A percentile compares a stretch with the other conserved stretches of the same genome.
Evolutionary conservation across 2,329 filamentous ascomycete genomes (phyloP).

Genomic region (Exophiala sp.): DNA sequence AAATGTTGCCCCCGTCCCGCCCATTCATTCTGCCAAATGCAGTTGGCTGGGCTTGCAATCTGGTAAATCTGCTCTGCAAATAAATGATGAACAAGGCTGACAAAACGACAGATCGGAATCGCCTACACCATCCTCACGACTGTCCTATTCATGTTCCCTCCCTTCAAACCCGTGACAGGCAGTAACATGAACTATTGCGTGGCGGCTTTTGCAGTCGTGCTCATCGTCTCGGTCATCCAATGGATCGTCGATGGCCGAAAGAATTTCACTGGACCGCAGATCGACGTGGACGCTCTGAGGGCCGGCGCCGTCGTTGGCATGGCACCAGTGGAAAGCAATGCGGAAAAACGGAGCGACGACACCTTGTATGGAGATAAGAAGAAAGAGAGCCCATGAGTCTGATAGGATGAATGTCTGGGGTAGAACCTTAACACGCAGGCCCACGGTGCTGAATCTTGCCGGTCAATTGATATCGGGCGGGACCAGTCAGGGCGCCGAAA

Average conservation of each 20-base stretch:
- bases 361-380: constrained; percentile 8
- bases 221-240: constrained; percentile 52
- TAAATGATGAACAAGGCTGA: neutral
- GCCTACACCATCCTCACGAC: constrained; percentile 64
- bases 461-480: neutral
- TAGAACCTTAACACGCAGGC: neutral
- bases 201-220: constrained; percentile 53
- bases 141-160: constrained; percentile 69
- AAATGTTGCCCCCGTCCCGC: constrained; percentile 55
- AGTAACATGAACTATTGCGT: constrained; percentile 60
- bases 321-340: constrained; percentile 13
- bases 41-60: constrained; percentile 57
- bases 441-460: neutral
- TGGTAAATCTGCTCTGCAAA: constrained; percentile 33
- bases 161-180: constrained; percentile 56
- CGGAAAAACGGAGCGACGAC: constrained; percentile 8
- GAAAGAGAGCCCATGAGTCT: neutral
- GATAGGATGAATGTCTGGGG: neutral
- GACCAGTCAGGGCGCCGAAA: too few species aligned
- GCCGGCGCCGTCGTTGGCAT: constrained; percentile 28
- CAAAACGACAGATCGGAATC: constrained; percentile 47
- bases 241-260: constrained; percentile 58
- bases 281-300: constrained; percentile 38
- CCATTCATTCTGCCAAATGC: constrained; percentile 51
- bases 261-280: constrained; percentile 52